Evolutionary conservation across 352 stramenopile genomes (phyloP).

Genomic region (Elongisporangium prolatum): DNA sequence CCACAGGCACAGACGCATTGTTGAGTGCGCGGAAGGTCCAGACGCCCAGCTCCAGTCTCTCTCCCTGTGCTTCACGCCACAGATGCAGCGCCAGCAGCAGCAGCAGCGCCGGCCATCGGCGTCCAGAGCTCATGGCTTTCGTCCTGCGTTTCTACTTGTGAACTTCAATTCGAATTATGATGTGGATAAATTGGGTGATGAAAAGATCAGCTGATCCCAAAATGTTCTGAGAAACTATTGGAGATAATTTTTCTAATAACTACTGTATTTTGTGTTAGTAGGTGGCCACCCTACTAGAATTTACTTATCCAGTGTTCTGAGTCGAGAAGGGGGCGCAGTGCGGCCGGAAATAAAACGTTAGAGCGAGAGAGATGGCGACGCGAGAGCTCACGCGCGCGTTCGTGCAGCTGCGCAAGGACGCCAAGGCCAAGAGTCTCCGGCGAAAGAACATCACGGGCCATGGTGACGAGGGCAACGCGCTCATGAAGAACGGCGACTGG

Average conservation of each 20-base stretch:
- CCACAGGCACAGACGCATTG: slow-evolving; percentile 30
- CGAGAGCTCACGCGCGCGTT: slow-evolving; percentile 73
- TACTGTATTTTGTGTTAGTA: not conserved
- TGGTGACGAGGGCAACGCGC: slow-evolving; percentile 57
- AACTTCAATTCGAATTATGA: not conserved
- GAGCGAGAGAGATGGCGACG: slow-evolving; percentile 65
- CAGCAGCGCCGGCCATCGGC: not conserved
- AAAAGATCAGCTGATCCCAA: not conserved
- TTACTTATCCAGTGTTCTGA: not conserved
- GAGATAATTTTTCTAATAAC: no score
- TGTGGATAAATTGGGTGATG: not conserved
- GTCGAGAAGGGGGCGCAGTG: not conserved
- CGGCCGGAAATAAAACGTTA: not conserved
- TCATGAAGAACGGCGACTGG: slow-evolving; percentile 53
- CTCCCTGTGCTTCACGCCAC: slow-evolving; percentile 3
- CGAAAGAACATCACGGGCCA: slow-evolving; percentile 82
- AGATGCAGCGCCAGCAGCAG: slow-evolving; percentile 5
- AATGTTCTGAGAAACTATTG: not conserved
- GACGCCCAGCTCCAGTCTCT: slow-evolving; percentile 25
- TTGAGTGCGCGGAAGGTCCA: slow-evolving; percentile 58
- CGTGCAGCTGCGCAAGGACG: slow-evolving; percentile 62
- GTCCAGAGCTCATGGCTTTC: not conserved
- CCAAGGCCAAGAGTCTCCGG: slow-evolving; percentile 79
- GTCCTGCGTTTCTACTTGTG: not conserved
- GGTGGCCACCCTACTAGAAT: not conserved